Evolutionary conservation across 805 yeast genomes (phyloP).

Genomic region (Candida nitratophila): DNA sequence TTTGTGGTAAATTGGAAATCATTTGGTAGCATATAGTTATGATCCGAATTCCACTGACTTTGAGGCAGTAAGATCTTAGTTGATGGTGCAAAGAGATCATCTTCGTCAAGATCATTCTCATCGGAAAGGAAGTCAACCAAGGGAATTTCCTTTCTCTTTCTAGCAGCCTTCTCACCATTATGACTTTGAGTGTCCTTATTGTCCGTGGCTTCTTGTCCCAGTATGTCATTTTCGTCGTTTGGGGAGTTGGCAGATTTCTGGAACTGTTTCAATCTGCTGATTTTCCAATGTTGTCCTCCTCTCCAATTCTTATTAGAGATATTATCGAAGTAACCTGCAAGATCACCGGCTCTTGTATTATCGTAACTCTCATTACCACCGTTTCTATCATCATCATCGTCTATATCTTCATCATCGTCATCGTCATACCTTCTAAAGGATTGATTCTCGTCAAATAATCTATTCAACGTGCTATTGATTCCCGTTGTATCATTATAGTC

Average conservation of each 20-base stretch:
- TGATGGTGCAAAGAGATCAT: slow-evolving; percentile 19
- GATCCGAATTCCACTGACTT: slow-evolving; percentile 8
- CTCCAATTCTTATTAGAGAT: slow-evolving; percentile 72
- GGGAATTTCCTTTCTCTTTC: slow-evolving; percentile 23
- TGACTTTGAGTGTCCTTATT: no score
- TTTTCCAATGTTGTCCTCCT: slow-evolving; percentile 92
- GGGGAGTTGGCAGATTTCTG: slow-evolving; percentile 1
- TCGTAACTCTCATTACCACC: no score
- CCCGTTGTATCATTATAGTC: slow-evolving; percentile 17
- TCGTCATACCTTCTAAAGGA: slow-evolving; percentile 13
- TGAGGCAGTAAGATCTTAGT: slow-evolving; percentile 18
- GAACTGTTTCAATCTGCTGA: slow-evolving; percentile 32
- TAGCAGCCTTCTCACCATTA: slow-evolving; percentile 3
- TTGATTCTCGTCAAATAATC: slow-evolving; percentile 26
- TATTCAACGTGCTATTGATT: slow-evolving; percentile 23
- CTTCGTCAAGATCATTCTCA: slow-evolving; percentile 15
- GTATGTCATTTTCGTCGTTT: neutral
- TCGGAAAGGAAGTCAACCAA: slow-evolving; percentile 22
- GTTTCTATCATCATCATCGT: no score
- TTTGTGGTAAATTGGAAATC: slow-evolving; percentile 45
- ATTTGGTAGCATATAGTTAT: slow-evolving; percentile 34
- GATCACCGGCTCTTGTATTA: slow-evolving; percentile 27
- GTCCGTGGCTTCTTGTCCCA: no score
- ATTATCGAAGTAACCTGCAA: slow-evolving; percentile 73
- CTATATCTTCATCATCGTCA: slow-evolving; percentile 14